Evolutionary conservation across 1,284 basidiomycete species (phyloP).

Genomic region (Ceratobasidium sp.): DNA sequence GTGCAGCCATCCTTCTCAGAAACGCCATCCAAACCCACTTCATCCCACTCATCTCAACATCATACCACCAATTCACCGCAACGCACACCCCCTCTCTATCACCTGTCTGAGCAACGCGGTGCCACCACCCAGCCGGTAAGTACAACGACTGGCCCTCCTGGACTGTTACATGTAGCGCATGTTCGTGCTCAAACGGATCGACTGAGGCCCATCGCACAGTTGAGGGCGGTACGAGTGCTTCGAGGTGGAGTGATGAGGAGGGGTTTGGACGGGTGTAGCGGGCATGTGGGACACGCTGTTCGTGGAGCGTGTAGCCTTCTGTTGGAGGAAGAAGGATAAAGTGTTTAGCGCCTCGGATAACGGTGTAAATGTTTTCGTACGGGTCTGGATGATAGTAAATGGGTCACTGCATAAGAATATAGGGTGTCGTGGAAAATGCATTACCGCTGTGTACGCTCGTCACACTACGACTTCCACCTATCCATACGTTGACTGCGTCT

Average conservation of each 20-base stretch:
- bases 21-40: conserved; percentile 76
- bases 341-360: conserved; percentile 84
- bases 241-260: conserved; percentile 61
- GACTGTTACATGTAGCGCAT: conserved; percentile 74
- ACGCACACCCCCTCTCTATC: conserved; percentile 67
- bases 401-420: background rate
- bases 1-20: conserved; percentile 61
- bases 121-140: conserved; percentile 92
- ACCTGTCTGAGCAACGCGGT: conserved; percentile 79
- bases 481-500: conserved; percentile 93
- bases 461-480: conserved; percentile 79
- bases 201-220: conserved; percentile 81
- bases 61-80: conserved; percentile 92
- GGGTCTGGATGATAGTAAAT: conserved; percentile 68
- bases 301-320: conserved; percentile 84
- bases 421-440: background rate
- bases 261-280: conserved; percentile 65
- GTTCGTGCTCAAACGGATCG: conserved; percentile 64
- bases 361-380: conserved; percentile 92
- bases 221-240: conserved; percentile 57
- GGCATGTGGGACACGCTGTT: conserved; percentile 77
- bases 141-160: conserved; percentile 84
- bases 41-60: conserved; percentile 77
- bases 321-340: conserved; percentile 89
- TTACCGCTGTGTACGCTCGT: conserved; percentile 89